phyloP scores from a whole-genome alignment of 768 basidiomycete genomes.

The Suillus plorans region DNA sequence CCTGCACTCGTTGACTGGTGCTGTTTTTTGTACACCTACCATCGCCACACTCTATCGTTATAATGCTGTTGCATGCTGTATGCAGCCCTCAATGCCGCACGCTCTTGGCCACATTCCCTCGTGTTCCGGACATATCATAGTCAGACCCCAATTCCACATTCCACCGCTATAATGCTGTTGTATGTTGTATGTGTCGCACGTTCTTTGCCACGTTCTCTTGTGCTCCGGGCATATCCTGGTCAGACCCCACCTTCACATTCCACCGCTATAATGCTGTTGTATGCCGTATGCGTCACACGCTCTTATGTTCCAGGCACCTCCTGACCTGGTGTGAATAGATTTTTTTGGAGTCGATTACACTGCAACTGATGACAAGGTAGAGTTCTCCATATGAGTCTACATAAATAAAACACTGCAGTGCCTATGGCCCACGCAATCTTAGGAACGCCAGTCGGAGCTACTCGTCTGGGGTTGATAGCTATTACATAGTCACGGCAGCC shows the following conservation, averaged over 20 bases:
- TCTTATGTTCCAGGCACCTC: neutral
- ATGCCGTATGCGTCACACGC: no score
- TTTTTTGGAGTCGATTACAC: neutral
- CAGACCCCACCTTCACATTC: no score
- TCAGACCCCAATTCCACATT: no score
- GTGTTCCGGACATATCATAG: no score
- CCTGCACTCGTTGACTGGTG: neutral
- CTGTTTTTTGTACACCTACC: neutral
- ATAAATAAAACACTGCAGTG: neutral
- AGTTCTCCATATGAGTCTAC: neutral
- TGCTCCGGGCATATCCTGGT: neutral
- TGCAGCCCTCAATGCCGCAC: neutral
- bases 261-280: no score
- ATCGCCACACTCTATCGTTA: neutral
- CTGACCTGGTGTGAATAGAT: neutral
- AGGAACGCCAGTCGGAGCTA: neutral
- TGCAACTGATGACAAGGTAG: neutral
- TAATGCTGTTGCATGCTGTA: neutral
- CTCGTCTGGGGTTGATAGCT: neutral
- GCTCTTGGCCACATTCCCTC: neutral
- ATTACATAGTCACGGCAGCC: neutral
- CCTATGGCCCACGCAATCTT: neutral
- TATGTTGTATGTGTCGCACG: neutral
- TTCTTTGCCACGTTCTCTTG: neutral
- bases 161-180: neutral